Evolutionary conservation across 2,329 filamentous ascomycete species (phyloP).

Genomic region (Thermothelomyces thermophilus): DNA sequence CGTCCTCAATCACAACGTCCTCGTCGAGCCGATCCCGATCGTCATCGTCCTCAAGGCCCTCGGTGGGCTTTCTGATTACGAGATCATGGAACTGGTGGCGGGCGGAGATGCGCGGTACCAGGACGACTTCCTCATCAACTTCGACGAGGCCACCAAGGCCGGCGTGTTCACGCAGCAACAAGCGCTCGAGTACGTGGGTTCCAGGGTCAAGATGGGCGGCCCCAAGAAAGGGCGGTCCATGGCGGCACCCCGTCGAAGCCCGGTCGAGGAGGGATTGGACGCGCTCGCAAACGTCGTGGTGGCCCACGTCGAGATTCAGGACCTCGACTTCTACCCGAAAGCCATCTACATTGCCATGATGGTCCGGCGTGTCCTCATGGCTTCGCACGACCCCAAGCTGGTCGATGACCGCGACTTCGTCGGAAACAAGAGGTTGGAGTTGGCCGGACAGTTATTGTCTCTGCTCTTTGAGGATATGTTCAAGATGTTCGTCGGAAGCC

Average conservation of each 20-base stretch:
- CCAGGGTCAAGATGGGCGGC: slow-evolving; percentile 79
- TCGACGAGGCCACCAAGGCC: slow-evolving; percentile 80
- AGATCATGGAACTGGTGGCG: slow-evolving; percentile 86
- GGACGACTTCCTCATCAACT: slow-evolving; percentile 91
- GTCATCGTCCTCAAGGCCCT: slow-evolving; percentile 89
- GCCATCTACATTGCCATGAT: slow-evolving; percentile 95
- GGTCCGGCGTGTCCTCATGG: slow-evolving; percentile 93
- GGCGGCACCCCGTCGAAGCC: slow-evolving; percentile 57
- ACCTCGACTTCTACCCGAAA: slow-evolving; percentile 93
- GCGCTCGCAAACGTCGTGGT: slow-evolving; percentile 89
- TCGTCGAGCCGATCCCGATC: slow-evolving; percentile 90
- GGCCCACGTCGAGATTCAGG: slow-evolving; percentile 86
- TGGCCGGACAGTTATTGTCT: slow-evolving; percentile 90
- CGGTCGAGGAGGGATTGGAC: slow-evolving; percentile 86
- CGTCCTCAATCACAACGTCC: slow-evolving; percentile 82
- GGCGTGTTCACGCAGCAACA: slow-evolving; percentile 91
- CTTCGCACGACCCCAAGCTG: slow-evolving; percentile 77
- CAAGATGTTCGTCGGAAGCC: slow-evolving; percentile 84
- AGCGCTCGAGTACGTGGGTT: slow-evolving; percentile 85
- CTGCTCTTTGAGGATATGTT: slow-evolving; percentile 96
- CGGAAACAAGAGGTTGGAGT: slow-evolving; percentile 90
- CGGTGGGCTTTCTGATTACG: slow-evolving; percentile 87
- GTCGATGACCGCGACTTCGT: slow-evolving; percentile 98
- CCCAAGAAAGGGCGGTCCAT: slow-evolving; percentile 37
- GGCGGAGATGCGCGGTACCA: slow-evolving; percentile 85